Base-by-base conservation (phyloP, 2,329 filamentous ascomycete genomes). In the Pseudogymnoascus sp. region DNA sequence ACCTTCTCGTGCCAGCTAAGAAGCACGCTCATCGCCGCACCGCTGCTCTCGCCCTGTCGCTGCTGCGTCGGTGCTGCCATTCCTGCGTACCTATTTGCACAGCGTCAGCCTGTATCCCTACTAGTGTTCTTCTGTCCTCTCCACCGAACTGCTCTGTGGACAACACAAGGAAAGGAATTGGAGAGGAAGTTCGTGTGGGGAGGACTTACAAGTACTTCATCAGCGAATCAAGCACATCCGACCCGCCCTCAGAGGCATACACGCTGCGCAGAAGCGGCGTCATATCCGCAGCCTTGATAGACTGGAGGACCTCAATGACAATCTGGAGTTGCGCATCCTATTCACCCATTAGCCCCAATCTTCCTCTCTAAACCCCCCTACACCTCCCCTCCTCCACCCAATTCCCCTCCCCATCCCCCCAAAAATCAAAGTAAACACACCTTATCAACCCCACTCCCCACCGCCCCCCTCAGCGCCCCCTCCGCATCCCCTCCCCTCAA, bases 1-100 rank as follows among this genome's bases (percentile, higher is more conserved):
- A 97, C 84, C 83, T 97, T 99, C 81, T 99, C 94, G 74, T 99
- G 94, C 94, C 94, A 99, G 77, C 92, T 97, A 69, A 99, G 80
- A 73, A 99, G 76, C 61, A 99, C 94, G 73, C 94, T 97, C 94
- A 97, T 97, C 62, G 88, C 89, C 63, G 92, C 88, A 37, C 91
- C 90, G 66, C 91, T 87, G 56, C 90, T 89, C 73, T 88, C 85
- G 38, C 78, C 73, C 7, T 71, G 78, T 25, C 79, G 80, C 6
- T 62, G 76, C 73, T 62, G 76, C 73, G 60, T 76, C 38, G 73
- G 50, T 47, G 31, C 53, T 11, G 62, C 31, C 50, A 33, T 61
- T 64, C 63, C 44, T 65, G 62, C 16, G 59, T 65, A 35, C 21
- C 33, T 37, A 35, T 40, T 35, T 59, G 28, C 33, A 38, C 33